Evolutionary conservation across 2,329 filamentous ascomycete genomes (phyloP).

Genomic region (Claviceps cyperi): DNA sequence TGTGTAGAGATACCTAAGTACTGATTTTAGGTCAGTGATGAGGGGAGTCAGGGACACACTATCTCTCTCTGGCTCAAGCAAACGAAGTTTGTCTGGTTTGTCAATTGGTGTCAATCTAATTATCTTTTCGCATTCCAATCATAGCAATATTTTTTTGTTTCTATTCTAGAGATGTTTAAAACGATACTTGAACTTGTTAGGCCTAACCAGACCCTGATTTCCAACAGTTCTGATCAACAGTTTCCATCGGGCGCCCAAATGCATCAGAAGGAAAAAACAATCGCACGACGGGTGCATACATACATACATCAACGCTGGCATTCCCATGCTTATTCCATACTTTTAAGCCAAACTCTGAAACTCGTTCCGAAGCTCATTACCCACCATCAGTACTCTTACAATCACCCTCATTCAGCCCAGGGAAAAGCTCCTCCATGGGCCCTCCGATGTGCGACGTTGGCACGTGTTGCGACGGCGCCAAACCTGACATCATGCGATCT

Average conservation of each 20-base stretch:
- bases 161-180: too few relatives aligned
- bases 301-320: not conserved
- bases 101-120: not conserved
- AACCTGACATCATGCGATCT: not conserved
- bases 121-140: not conserved
- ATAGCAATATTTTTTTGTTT: not conserved
- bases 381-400: not conserved
- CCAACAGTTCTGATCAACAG: not conserved
- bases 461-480: not conserved
- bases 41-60: too few relatives aligned
- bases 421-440: constrained; percentile 4
- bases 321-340: not conserved
- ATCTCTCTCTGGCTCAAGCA: not conserved
- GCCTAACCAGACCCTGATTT: not conserved
- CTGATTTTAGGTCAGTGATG: too few relatives aligned
- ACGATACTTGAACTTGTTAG: too few relatives aligned
- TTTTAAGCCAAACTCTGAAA: not conserved
- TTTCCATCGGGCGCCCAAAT: not conserved
- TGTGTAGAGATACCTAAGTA: too few relatives aligned
- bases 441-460: constrained; percentile 1
- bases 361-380: not conserved
- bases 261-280: not conserved
- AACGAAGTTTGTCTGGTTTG: not conserved
- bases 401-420: not conserved
- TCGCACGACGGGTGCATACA: not conserved